Evolutionary conservation across 129 eudicot species (phyloP), one percentile per base, ranked within the genome.

Genomic region (Flaveria trinervia): DNA sequence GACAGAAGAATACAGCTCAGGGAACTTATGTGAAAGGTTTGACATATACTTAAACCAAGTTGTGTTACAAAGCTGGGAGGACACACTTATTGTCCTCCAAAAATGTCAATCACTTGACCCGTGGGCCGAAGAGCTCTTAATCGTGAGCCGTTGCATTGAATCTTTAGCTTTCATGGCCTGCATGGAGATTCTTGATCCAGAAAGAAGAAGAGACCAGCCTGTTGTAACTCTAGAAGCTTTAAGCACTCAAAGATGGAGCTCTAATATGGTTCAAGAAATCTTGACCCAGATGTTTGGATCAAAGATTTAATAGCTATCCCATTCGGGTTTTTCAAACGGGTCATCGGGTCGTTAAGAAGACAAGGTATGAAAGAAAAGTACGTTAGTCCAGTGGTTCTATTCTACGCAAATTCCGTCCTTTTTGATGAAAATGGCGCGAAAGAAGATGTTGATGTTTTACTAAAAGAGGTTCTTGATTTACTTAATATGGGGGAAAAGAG

Each of bases 101-200:
- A 87, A 84, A 72, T 87, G 89, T 84, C 97, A 84, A 52, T 65
- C 85, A 10, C 74, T 89, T 57, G 88, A 87, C 77, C 97, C 98
- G 0, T 89, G 86, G 88, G 89, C 98, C 3, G 98, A 94, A 78
- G 92, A 94, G 62, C 89, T 94, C 65, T 87, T 94, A 25, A 91
- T 94, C 46, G 98, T 91, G 77, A 94, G 97, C 77, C 84, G 97
- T 0, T 94, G 98, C 84, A 91, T 94, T 3, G 98, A 94, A 80
- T 89, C 98, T 18, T 84, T 94, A 39, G 97, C 98, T 9, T 94
- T 94, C 79, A 94, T 94, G 98, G 97, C 98, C 72, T 94, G 96
- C 77, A 94, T 91, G 98, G 98, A 94, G 83, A 91, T 94, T 84
- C 98, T 94, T 80, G 98, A 94, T 81, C 98, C 97, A 0, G 97